phyloP scores from a whole-genome alignment of 2,329 filamentous ascomycete genomes.

The Microsporum canis region DNA sequence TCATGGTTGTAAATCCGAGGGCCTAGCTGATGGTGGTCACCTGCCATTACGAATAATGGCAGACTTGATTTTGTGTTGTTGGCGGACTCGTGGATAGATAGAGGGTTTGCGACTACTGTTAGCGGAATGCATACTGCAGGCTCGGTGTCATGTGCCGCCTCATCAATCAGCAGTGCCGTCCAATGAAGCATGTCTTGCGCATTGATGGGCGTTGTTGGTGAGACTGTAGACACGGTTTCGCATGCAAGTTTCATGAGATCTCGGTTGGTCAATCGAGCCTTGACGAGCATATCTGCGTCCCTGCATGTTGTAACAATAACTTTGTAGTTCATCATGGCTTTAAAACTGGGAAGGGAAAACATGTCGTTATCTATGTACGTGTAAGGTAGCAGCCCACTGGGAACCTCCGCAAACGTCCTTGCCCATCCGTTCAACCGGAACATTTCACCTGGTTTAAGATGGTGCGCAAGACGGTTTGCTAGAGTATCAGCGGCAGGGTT shows the following conservation, averaged over 20 bases:
- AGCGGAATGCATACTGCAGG: constrained; percentile 33
- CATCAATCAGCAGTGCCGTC: constrained; percentile 36
- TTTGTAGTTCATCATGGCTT: constrained; percentile 30
- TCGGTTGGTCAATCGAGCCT: constrained; percentile 34
- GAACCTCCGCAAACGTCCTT: constrained; percentile 34
- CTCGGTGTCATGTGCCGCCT: constrained; percentile 38
- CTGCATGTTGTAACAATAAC: constrained; percentile 35
- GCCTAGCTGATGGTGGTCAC: constrained; percentile 37
- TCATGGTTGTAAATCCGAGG: constrained; percentile 29
- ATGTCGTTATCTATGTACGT: constrained; percentile 31
- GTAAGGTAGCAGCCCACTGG: constrained; percentile 28
- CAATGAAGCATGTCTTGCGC: constrained; percentile 27
- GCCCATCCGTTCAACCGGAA: constrained; percentile 34
- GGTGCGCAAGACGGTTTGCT: constrained; percentile 28
- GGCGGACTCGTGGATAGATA: constrained; percentile 10
- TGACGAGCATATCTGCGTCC: constrained; percentile 33
- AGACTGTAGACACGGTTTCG: constrained; percentile 25
- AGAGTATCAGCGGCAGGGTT: constrained; percentile 38
- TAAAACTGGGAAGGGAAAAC: constrained; percentile 32
- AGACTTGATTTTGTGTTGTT: constrained; percentile 9
- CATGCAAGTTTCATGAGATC: constrained; percentile 30
- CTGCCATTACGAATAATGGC: constrained; percentile 37
- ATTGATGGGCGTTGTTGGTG: constrained; percentile 11
- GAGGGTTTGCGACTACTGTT: constrained; percentile 30
- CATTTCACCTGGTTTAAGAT: constrained; percentile 28